Evolutionary conservation across 257 asterid species (phyloP).

Genomic region (Penstemon eatonii): DNA sequence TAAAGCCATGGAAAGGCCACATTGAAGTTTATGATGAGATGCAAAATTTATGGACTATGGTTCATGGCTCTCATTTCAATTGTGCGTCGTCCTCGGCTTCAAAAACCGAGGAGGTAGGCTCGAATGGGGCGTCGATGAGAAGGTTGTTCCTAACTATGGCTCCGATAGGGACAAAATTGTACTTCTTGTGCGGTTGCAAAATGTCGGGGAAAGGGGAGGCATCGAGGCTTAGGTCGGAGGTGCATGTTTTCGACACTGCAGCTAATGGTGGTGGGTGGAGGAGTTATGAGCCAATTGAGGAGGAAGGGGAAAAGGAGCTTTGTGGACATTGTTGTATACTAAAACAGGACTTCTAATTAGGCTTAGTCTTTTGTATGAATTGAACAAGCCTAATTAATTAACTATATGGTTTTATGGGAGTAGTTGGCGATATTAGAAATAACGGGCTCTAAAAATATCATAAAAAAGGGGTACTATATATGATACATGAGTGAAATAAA

Average conservation of each 20-base stretch:
- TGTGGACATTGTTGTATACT: conserved; percentile 58
- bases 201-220: conserved; percentile 41
- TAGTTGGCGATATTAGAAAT: too few relatives aligned
- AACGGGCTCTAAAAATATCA: too few relatives aligned
- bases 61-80: conserved; percentile 42
- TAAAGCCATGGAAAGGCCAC: conserved; percentile 63
- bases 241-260: conserved; percentile 57
- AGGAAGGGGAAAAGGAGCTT: conserved; percentile 54
- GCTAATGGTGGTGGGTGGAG: conserved; percentile 47
- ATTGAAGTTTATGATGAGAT: conserved; percentile 52
- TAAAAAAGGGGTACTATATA: too few relatives aligned
- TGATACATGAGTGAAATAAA: too few relatives aligned
- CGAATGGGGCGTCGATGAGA: conserved; percentile 20
- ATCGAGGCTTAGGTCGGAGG: conserved; percentile 40
- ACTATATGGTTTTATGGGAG: too few relatives aligned
- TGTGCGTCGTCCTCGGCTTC: conserved; percentile 36
- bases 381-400: too few relatives aligned
- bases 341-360: conserved; percentile 26
- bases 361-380: too few relatives aligned
- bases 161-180: conserved; percentile 44
- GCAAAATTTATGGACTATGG: conserved; percentile 55
- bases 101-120: conserved; percentile 17
- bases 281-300: conserved; percentile 49
- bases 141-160: conserved; percentile 64
- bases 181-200: conserved; percentile 48